phyloP scores from a whole-genome alignment of 257 asterid genomes.

The Nicotiana tomentosiformis region DNA sequence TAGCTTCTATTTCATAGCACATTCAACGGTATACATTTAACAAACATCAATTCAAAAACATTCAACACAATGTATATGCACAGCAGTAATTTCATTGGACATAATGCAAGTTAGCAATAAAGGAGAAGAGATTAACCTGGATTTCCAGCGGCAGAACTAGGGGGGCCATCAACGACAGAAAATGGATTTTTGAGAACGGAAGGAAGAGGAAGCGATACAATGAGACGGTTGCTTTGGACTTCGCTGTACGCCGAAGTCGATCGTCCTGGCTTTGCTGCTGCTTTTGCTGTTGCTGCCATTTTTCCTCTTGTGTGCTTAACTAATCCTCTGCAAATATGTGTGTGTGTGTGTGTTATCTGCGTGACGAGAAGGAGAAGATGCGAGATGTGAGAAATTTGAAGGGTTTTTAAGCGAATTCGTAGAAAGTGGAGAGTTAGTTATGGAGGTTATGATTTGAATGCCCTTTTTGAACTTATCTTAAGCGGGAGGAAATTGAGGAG shows the following conservation, averaged over 20 bases:
- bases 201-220: slow-evolving; percentile 74
- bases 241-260: slow-evolving; percentile 67
- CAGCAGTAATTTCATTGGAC: too few species aligned
- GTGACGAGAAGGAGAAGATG: neutral
- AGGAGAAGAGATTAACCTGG: slow-evolving; percentile 48
- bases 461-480: neutral
- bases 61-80: neutral
- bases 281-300: neutral
- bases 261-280: slow-evolving; percentile 31
- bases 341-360: neutral
- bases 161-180: slow-evolving; percentile 73
- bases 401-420: neutral
- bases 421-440: neutral
- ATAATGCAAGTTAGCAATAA: neutral
- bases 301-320: neutral
- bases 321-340: neutral
- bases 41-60: neutral
- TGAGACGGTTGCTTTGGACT: slow-evolving; percentile 85
- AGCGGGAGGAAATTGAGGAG: neutral
- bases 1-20: neutral
- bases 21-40: neutral
- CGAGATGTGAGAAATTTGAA: neutral
- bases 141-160: slow-evolving; percentile 93
- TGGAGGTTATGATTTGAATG: neutral
- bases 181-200: slow-evolving; percentile 65